phyloP scores from a whole-genome alignment of 257 asterid genomes.

The Eustoma russellianum region DNA sequence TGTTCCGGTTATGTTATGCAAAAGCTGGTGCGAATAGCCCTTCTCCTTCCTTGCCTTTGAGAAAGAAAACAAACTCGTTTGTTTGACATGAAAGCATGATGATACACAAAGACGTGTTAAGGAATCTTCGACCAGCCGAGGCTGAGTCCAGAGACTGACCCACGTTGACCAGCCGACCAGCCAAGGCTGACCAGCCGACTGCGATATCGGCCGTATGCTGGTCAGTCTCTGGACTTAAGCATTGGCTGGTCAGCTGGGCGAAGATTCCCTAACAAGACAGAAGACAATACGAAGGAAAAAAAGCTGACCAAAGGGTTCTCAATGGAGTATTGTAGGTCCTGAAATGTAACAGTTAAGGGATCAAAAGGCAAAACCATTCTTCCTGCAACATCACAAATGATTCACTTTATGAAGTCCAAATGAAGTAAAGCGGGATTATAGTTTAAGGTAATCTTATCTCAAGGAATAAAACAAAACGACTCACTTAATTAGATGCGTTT shows the following conservation, averaged over 20 bases:
- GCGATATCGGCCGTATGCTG: too few species aligned
- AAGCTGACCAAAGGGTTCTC: conserved; percentile 31
- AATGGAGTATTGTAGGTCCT: conserved; percentile 43
- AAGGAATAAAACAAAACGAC: too few species aligned
- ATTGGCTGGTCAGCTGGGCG: too few species aligned
- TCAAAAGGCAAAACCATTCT: conserved; percentile 60
- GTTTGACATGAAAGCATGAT: background rate
- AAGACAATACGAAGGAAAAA: too few species aligned
- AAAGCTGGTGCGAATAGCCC: conserved; percentile 39
- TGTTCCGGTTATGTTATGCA: conserved; percentile 41
- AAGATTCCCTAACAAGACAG: too few species aligned
- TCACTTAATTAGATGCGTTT: too few species aligned
- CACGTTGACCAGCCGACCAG: too few species aligned
- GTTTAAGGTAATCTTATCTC: too few species aligned
- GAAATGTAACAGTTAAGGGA: conserved; percentile 37
- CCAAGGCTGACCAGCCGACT: too few species aligned
- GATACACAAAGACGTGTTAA: background rate
- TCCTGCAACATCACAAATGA: conserved; percentile 21
- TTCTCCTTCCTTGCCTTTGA: conserved; percentile 42
- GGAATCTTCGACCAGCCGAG: background rate
- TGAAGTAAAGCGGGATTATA: too few species aligned
- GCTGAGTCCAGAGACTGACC: background rate
- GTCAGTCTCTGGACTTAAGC: too few species aligned
- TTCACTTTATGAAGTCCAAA: too few species aligned
- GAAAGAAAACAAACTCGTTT: conserved; percentile 6